phyloP scores from a whole-genome alignment of 1,284 basidiomycete species.

The Sutorius eximius region DNA sequence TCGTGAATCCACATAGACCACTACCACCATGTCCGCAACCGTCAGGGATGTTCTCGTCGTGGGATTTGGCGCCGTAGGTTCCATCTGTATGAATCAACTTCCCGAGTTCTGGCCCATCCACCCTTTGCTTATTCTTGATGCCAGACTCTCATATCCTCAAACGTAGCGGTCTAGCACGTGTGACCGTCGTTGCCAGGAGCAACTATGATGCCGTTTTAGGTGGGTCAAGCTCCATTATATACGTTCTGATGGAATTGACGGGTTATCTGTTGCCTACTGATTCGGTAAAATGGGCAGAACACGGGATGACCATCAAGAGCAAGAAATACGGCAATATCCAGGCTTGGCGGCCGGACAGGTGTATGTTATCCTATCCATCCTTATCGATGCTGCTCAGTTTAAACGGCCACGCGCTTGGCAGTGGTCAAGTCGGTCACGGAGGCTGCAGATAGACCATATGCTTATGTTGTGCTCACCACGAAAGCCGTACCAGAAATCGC shows the following conservation, averaged over 20 bases:
- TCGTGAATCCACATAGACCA: not conserved
- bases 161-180: constrained; percentile 58
- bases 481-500: constrained; percentile 73
- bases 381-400: not conserved
- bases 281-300: constrained; percentile 29
- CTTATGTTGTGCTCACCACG: constrained; percentile 68
- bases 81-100: constrained; percentile 45
- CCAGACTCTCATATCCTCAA: constrained; percentile 65
- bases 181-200: constrained; percentile 74
- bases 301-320: constrained; percentile 59
- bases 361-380: constrained; percentile 37
- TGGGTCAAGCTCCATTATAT: constrained; percentile 23
- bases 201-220: constrained; percentile 64
- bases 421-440: constrained; percentile 60
- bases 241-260: not conserved
- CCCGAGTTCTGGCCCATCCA: not conserved
- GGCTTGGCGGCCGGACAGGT: constrained; percentile 62
- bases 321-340: constrained; percentile 57
- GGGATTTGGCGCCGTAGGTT: constrained; percentile 59
- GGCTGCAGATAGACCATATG: constrained; percentile 61
- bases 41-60: constrained; percentile 54
- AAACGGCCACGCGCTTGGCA: constrained; percentile 21
- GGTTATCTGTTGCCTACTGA: not conserved
- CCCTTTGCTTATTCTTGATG: not conserved
- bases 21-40: constrained; percentile 5